Base-by-base conservation (phyloP, 1,284 basidiomycete genomes). In the Boletus mariae region DNA sequence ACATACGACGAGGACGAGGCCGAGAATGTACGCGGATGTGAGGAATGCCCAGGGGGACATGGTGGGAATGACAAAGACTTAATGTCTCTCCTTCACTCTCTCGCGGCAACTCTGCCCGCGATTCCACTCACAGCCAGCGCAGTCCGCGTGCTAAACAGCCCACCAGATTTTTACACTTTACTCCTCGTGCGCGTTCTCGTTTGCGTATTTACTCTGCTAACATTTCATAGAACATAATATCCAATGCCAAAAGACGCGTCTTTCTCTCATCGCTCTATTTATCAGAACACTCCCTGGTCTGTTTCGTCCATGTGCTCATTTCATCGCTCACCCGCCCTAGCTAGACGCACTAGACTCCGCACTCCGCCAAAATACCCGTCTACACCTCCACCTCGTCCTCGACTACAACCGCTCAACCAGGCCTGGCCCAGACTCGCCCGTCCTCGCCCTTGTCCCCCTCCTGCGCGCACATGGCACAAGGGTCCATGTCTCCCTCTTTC, bases 351-450 rank as follows among this genome's bases (percentile, higher is more conserved):
- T 97, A 35, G 73, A 79, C 45, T 62, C 75, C 1, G 80, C 88
- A 2, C 76, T 98, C 4, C 69, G 70, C 37, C 64, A 69, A 2
- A 90, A 87, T 54, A 80, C 82, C 0, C 60, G 75, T 3, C 77
- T 99, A 2, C 79, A 83, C 26, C 73, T 96, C 13, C 77, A 87
- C 45, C 74, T 99, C 50, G 79, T 92, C 37, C 80, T 96, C 55
- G 97, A 99, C 73, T 82, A 92, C 55, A 90, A 98, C 65, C 86
- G 96, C 40, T 92, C 92, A 1, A 99, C 96, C 8, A 84, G 96
- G 5, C 87, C 88, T 10, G 91, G 91, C 29, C 72, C 80, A 3
- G 78, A 80, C 23, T 86, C 92, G 0, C 91, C 94, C 0, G 85
- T 87, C 1, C 83, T 82, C 50, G 73, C 92, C 17, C 77, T 97